Evolutionary conservation across 805 yeast species (phyloP).

Genomic region (Millerozyma acaciae): DNA sequence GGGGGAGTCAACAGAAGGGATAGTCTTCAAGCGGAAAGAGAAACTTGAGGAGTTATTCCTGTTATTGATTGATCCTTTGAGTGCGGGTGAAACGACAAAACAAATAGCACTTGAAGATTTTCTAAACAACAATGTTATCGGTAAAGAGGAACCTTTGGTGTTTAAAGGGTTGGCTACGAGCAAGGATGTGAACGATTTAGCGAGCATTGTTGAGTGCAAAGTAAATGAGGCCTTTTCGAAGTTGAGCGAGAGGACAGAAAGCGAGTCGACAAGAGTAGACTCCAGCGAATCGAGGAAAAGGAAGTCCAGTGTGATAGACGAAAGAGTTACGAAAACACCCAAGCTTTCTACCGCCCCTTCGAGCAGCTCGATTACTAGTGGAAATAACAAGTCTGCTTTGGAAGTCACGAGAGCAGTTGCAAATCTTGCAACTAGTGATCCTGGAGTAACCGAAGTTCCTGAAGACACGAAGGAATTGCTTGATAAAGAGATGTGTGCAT

Average conservation of each 20-base stretch:
- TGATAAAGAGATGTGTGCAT: slow-evolving; percentile 22
- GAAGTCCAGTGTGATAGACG: no score
- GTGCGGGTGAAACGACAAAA: slow-evolving; percentile 2
- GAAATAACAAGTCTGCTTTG: slow-evolving; percentile 7
- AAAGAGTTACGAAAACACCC: no score
- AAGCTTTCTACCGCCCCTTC: no score
- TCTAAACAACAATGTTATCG: slow-evolving; percentile 10
- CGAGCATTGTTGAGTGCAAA: no score
- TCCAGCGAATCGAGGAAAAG: no score
- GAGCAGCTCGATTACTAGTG: no score
- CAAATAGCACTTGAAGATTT: slow-evolving; percentile 3
- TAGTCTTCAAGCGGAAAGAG: slow-evolving; percentile 8
- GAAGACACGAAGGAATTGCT: slow-evolving; percentile 21
- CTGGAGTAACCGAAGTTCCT: slow-evolving; percentile 12
- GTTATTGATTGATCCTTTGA: slow-evolving; percentile 16
- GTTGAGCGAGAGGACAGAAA: no score
- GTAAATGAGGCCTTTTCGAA: no score
- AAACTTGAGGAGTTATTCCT: slow-evolving; percentile 15
- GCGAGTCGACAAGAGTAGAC: no score
- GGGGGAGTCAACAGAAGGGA: slow-evolving; percentile 3
- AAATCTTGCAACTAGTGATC: slow-evolving; percentile 10
- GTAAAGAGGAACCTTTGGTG: slow-evolving; percentile 19
- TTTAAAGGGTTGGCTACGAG: slow-evolving; percentile 4
- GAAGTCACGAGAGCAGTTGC: slow-evolving; percentile 7
- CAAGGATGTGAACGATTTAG: slow-evolving; percentile 5